Evolutionary conservation across 192 early-diverging fungal species (phyloP), one percentile per base, ranked within the genome.

Genomic region (Rhizoclosmatium globosum): DNA sequence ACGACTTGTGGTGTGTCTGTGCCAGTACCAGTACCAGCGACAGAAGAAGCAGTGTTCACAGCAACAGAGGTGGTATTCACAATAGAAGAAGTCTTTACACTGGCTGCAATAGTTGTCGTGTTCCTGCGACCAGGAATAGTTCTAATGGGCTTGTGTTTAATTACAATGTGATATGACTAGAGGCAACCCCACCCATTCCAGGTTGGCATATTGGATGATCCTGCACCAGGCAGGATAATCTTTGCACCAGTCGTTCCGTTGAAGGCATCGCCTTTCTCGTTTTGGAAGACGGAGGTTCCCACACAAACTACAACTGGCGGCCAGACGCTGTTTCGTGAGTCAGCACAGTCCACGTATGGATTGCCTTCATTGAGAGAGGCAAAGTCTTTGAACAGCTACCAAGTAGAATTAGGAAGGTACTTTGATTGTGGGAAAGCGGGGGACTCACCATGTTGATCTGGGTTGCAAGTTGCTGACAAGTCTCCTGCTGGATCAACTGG

Each of bases 191-290:
- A 71, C 69, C 53, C 53, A 56, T n/a, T 56, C 19, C 11, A 48
- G 21, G 17, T 31, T 21, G 69, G 69, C 21, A 4, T 56, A 48
- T 71, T 71, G 17, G 69, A 47, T 6, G 69, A 71, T 6, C 38
- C 38, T 0, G 7, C 47, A 48, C 48, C 69, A 13, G 69, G 69
- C 17, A 71, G 69, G 13, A 48, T 11, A 15, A 71, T 71, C 13
- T 48, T 11, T n/a, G 19, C 46, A n/a, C 45, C 45, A 13, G 69
- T 71, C 1, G 69, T 71, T n/a, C 69, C 69, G 38, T 71, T 71
- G 50, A 46, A 71, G 21, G 69, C 69, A n/a, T 13, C 39, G 2
- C 50, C 50, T 0, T 38, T 31, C 4, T 47, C 50, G 46, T 56
- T 31, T 41, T 71, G 69, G 38, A 46, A 71, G 6, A 71, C 69